Conservation (phyloP, 2,329 filamentous ascomycete genomes). For the Dendryphion nanum region DNA sequence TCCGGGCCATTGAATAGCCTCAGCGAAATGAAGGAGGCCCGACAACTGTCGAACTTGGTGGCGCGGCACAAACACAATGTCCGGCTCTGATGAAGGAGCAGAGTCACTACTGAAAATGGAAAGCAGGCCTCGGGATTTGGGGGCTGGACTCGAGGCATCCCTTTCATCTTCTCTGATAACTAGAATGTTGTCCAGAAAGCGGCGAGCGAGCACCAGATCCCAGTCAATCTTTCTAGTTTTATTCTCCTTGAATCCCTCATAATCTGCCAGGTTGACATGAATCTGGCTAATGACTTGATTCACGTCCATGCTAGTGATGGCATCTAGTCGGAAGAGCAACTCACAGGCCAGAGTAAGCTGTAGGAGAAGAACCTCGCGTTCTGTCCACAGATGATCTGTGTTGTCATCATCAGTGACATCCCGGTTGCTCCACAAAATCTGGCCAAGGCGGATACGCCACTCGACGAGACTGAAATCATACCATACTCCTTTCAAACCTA, state of each 20-base stretch:
- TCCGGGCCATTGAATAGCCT: conserved; percentile 51
- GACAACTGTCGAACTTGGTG: conserved; percentile 45
- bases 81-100: conserved; percentile 16
- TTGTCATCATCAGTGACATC: conserved; percentile 21
- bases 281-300: conserved; percentile 39
- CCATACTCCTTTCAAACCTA: conserved; percentile 67
- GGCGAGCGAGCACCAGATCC: conserved; percentile 54
- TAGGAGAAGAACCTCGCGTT: conserved; percentile 54
- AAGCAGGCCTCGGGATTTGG: conserved; percentile 27
- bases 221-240: conserved; percentile 55
- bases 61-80: conserved; percentile 34
- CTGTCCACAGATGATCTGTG: conserved; percentile 29
- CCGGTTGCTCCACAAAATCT: conserved; percentile 63
- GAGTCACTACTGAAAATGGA: conserved; percentile 23
- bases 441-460: conserved; percentile 71
- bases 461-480: conserved; percentile 72
- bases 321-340: conserved; percentile 54
- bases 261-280: conserved; percentile 43
- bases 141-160: conserved; percentile 11
- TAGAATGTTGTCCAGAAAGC: conserved; percentile 53
- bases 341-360: conserved; percentile 57
- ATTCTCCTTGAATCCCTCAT: conserved; percentile 46
- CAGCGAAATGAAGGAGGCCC: conserved; percentile 52
- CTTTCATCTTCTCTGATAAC: conserved; percentile 31
- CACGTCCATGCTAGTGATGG: conserved; percentile 35